phyloP scores from a whole-genome alignment of 176 grass and related monocot species.

The Chloris gayana region DNA sequence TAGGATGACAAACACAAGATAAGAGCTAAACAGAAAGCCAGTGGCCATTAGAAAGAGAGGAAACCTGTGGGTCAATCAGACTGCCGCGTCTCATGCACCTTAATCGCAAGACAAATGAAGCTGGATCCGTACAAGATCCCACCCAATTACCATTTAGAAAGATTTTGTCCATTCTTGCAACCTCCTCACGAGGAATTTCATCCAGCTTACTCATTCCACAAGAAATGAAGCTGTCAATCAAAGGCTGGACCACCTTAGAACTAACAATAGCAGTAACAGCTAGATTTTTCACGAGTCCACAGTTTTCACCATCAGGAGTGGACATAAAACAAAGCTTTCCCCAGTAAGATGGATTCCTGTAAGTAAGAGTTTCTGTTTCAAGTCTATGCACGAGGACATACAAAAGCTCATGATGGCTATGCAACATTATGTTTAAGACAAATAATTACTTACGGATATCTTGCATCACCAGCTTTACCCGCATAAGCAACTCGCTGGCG shows the following conservation, averaged over 20 bases:
- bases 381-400: conserved; percentile 24
- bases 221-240: conserved; percentile 75
- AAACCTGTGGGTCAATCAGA: conserved; percentile 69
- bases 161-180: conserved; percentile 67
- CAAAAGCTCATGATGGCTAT: conserved; percentile 1
- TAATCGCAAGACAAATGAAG: conserved; percentile 74
- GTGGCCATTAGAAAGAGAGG: conserved; percentile 17
- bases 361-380: conserved; percentile 34
- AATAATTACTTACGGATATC: conserved; percentile 89
- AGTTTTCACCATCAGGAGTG: conserved; percentile 95
- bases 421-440: conserved; percentile 15
- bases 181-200: conserved; percentile 44
- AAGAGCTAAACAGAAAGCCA: conserved; percentile 25
- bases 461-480: conserved; percentile 91
- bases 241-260: conserved; percentile 60
- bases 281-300: conserved; percentile 95
- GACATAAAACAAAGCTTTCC: conserved; percentile 94
- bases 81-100: conserved; percentile 72
- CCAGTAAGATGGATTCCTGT: conserved; percentile 94
- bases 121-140: conserved; percentile 67
- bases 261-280: conserved; percentile 85
- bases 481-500: conserved; percentile 92
- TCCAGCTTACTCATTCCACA: conserved; percentile 87
- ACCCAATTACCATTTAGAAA: conserved; percentile 89
- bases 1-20: conserved; percentile 3